Conservation (phyloP, 2,329 filamentous ascomycete species). For the Aureobasidium sp. region DNA sequence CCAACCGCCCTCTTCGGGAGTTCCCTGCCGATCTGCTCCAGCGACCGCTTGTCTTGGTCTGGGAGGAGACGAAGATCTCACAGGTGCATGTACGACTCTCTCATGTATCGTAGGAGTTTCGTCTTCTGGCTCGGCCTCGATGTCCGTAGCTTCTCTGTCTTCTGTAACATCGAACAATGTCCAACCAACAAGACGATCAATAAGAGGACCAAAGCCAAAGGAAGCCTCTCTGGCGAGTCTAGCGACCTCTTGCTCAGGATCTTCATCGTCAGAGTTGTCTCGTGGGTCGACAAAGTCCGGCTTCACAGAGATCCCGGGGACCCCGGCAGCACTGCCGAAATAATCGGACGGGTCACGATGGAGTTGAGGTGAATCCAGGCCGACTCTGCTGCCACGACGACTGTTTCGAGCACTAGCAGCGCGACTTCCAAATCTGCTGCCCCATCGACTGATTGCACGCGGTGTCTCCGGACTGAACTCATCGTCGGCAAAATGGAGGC, state of each 20-base stretch:
- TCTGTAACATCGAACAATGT: slow-evolving; percentile 49
- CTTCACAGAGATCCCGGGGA: not conserved
- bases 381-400: slow-evolving; percentile 11
- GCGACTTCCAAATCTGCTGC: slow-evolving; percentile 18
- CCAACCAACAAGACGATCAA: slow-evolving; percentile 54
- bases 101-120: slow-evolving; percentile 18
- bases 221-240: slow-evolving; percentile 24
- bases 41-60: not conserved
- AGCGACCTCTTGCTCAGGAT: slow-evolving; percentile 22
- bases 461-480: slow-evolving; percentile 21
- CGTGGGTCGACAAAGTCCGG: slow-evolving; percentile 31
- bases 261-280: slow-evolving; percentile 25
- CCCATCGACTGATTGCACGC: slow-evolving; percentile 16
- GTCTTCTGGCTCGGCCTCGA: slow-evolving; percentile 24
- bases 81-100: not conserved
- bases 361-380: not conserved
- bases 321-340: not conserved
- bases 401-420: slow-evolving; percentile 14
- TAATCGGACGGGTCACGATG: not conserved
- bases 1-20: slow-evolving; percentile 44
- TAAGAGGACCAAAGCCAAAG: slow-evolving; percentile 42
- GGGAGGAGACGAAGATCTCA: slow-evolving; percentile 21
- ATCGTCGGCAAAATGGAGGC: slow-evolving; percentile 27
- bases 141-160: slow-evolving; percentile 36
- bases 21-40: slow-evolving; percentile 20